These are phyloP conservation scores for Elymus sibiricus DNA, from an alignment of 176 grass and related monocot genomes.

Conservation along the genomic window DNA sequence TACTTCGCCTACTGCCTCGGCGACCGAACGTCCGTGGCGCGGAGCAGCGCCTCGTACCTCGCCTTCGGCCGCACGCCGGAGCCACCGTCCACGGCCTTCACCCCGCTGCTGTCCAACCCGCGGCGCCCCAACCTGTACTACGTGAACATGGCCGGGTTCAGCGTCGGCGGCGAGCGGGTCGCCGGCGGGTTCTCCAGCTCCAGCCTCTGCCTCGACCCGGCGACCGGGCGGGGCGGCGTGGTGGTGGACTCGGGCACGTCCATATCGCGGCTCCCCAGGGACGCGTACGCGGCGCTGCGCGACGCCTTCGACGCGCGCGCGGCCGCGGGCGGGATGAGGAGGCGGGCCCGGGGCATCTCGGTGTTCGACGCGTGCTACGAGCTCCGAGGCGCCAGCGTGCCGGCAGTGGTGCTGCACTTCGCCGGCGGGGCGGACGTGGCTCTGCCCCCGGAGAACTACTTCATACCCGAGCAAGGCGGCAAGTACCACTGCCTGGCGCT, in stretches of 20 bases:
- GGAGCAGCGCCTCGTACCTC: conserved; percentile 37
- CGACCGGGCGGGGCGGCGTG: conserved; percentile 59
- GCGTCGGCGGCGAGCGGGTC: conserved; percentile 48
- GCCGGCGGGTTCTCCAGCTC: conserved; percentile 5
- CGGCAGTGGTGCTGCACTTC: conserved; percentile 53
- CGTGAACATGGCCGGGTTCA: conserved; percentile 57
- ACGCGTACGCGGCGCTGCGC: conserved; percentile 43
- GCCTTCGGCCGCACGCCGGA: conserved; percentile 57
- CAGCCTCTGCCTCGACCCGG: conserved; percentile 45
- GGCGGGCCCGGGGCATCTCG: conserved; percentile 8
- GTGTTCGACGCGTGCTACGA: conserved; percentile 81
- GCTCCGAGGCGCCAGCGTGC: conserved; percentile 31
- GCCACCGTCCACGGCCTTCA: conserved; percentile 35
- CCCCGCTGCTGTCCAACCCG: conserved; percentile 53
- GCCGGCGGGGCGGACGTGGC: conserved; percentile 48
- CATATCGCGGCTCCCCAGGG: conserved; percentile 36
- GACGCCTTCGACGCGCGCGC: conserved; percentile 51
- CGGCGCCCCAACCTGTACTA: conserved; percentile 48
- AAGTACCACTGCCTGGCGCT: conserved; percentile 54
- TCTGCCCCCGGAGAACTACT: conserved; percentile 59
- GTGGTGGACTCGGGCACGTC: conserved; percentile 75
- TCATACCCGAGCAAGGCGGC: conserved; percentile 46
- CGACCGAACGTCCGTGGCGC: conserved; percentile 33
- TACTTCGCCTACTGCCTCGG: conserved; percentile 76
- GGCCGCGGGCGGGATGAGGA: conserved; percentile 31